phyloP scores from a whole-genome alignment of 805 yeast genomes.

The Monosporozyma yasuniensis region DNA sequence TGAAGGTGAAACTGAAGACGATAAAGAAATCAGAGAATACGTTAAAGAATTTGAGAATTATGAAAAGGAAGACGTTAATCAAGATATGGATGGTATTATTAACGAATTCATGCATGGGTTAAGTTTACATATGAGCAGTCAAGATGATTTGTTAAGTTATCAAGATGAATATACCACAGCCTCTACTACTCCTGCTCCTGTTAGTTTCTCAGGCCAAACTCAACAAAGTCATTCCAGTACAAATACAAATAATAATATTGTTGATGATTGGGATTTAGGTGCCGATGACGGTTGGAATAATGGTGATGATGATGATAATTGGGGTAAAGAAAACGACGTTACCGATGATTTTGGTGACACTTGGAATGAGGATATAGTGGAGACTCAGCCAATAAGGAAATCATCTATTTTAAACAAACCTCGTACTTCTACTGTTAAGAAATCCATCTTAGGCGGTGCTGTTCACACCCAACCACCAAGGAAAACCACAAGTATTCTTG shows the following conservation, averaged over 20 bases:
- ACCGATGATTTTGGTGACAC: neutral
- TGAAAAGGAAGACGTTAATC: neutral
- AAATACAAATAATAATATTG: neutral
- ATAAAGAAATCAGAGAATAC: neutral
- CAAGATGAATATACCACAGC: neutral
- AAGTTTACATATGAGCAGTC: neutral
- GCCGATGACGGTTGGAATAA: neutral
- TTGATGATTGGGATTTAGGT: neutral
- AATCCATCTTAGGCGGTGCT: neutral
- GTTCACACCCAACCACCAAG: neutral
- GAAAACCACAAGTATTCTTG: neutral
- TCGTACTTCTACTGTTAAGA: neutral
- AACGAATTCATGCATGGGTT: conserved; percentile 2
- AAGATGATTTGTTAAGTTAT: neutral
- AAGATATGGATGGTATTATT: neutral
- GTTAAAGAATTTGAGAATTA: neutral
- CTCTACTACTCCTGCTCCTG: neutral
- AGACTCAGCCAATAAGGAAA: neutral
- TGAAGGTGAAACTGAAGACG: neutral
- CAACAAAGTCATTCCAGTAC: neutral
- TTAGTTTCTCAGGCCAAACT: neutral
- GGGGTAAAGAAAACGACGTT: neutral
- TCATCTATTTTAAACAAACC: neutral
- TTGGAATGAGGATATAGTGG: neutral
- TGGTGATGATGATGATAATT: neutral